These are phyloP conservation scores for Aspergillus melleus DNA, from an alignment of 2,329 filamentous ascomycete species.

Conservation along the genomic window DNA sequence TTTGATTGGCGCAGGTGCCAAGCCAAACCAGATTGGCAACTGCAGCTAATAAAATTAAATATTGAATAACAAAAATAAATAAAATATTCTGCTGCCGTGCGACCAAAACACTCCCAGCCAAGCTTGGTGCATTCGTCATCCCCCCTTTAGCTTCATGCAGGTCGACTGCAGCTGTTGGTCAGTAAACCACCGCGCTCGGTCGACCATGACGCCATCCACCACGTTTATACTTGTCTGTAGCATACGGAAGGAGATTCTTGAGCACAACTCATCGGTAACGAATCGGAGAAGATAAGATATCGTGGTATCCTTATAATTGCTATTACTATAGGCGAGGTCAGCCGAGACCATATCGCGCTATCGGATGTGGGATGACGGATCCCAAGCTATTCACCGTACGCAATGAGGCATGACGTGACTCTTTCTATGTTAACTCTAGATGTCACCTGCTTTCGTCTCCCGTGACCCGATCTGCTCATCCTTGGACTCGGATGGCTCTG, in stretches of 20 bases:
- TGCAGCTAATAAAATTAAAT: neutral
- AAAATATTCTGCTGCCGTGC: neutral
- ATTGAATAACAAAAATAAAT: too few relatives aligned
- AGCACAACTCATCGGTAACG: too few relatives aligned
- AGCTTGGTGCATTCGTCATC: conserved; percentile 12
- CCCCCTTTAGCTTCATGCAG: neutral
- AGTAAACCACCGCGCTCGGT: too few relatives aligned
- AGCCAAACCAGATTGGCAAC: neutral
- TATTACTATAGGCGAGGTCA: too few relatives aligned
- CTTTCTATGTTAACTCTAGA: neutral
- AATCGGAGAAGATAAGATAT: too few relatives aligned
- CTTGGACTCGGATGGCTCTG: conserved; percentile 13
- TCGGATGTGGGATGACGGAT: too few relatives aligned
- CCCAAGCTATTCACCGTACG: too few relatives aligned
- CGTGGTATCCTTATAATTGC: too few relatives aligned
- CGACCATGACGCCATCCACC: too few relatives aligned
- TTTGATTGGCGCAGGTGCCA: conserved; percentile 14
- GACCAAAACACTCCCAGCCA: conserved; percentile 1
- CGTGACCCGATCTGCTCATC: neutral
- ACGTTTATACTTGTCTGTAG: too few relatives aligned
- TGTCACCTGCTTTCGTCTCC: conserved; percentile 6
- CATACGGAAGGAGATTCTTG: too few relatives aligned
- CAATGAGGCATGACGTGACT: neutral
- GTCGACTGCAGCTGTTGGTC: neutral
- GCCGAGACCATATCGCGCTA: too few relatives aligned